These are phyloP conservation scores for Ascodesmis nigricans DNA, from an alignment of 495 filamentous ascomycete species.

Conservation along the genomic window DNA sequence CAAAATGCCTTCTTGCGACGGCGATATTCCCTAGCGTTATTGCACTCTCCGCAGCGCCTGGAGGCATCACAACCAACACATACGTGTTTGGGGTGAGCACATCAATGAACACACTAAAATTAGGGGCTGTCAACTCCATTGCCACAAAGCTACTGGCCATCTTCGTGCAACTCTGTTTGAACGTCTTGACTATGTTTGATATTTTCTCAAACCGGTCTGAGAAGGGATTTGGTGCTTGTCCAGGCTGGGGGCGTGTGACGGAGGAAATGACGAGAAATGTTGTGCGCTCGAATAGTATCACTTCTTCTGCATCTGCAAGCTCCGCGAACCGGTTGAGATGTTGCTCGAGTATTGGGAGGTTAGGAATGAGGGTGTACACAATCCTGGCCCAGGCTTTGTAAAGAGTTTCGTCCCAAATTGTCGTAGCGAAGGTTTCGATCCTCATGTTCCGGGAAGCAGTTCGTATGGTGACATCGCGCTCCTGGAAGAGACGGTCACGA, in stretches of 20 bases:
- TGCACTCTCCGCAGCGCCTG: conserved; percentile 60
- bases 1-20: conserved; percentile 63
- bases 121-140: conserved; percentile 31
- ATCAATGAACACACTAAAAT: conserved; percentile 79
- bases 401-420: conserved; percentile 95
- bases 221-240: conserved; percentile 61
- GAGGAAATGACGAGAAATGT: conserved; percentile 85
- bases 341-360: conserved; percentile 67
- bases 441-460: conserved; percentile 47
- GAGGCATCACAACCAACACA: conserved; percentile 71
- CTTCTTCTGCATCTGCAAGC: conserved; percentile 74
- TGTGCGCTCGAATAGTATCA: conserved; percentile 85
- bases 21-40: conserved; percentile 72
- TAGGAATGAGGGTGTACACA: conserved; percentile 87
- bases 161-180: conserved; percentile 54
- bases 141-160: conserved; percentile 15
- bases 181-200: conserved; percentile 88
- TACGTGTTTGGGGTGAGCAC: conserved; percentile 94
- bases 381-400: conserved; percentile 97
- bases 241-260: conserved; percentile 46
- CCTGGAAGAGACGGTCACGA: conserved; percentile 59
- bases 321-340: conserved; percentile 58
- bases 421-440: conserved; percentile 61
- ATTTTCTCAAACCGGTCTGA: conserved; percentile 86
- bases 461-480: conserved; percentile 49